Percentiles rank a stretch among this genome's conserved stretches.
These are phyloP conservation scores for Kodamaea ohmeri DNA, from an alignment of 1,139 yeast genomes.

Conservation along the genomic window DNA sequence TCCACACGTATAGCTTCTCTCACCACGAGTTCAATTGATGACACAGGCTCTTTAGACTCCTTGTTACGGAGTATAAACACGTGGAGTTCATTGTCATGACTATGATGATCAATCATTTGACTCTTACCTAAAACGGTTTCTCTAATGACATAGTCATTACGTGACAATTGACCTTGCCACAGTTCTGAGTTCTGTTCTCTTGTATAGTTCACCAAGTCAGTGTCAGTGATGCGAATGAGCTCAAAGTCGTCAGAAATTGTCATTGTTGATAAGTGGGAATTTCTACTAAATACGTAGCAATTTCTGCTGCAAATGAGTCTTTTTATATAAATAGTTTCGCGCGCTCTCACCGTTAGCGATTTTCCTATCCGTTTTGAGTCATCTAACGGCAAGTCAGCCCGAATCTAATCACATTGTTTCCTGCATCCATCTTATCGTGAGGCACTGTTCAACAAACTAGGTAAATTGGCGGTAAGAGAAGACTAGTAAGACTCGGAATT, in stretches of 20 bases:
- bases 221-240: conserved; percentile 14
- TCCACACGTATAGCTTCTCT: conserved; percentile 29
- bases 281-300: too few relatives aligned
- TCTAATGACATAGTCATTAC: conserved; percentile 49
- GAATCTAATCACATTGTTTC: background rate
- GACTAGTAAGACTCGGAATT: too few relatives aligned
- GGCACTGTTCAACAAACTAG: too few relatives aligned
- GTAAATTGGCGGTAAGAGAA: too few relatives aligned
- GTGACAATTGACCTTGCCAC: conserved; percentile 53
- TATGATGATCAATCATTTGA: conserved; percentile 23
- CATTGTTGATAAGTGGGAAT: background rate
- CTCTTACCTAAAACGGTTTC: conserved; percentile 45
- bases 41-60: conserved; percentile 23
- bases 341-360: conserved; percentile 5
- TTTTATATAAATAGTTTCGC: conserved; percentile 1
- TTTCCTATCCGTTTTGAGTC: background rate
- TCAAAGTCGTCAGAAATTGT: conserved; percentile 12
- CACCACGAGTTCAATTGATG: conserved; percentile 40
- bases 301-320: background rate
- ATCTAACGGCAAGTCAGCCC: conserved; percentile 3
- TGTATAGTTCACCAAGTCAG: conserved; percentile 47
- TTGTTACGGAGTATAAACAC: conserved; percentile 32
- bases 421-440: background rate
- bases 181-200: conserved; percentile 43
- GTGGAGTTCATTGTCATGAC: conserved; percentile 22